Percentiles rank a stretch among this genome's conserved stretches.
Conservation (phyloP, 2,329 filamentous ascomycete genomes). For the Zymoseptoria passerinii region DNA sequence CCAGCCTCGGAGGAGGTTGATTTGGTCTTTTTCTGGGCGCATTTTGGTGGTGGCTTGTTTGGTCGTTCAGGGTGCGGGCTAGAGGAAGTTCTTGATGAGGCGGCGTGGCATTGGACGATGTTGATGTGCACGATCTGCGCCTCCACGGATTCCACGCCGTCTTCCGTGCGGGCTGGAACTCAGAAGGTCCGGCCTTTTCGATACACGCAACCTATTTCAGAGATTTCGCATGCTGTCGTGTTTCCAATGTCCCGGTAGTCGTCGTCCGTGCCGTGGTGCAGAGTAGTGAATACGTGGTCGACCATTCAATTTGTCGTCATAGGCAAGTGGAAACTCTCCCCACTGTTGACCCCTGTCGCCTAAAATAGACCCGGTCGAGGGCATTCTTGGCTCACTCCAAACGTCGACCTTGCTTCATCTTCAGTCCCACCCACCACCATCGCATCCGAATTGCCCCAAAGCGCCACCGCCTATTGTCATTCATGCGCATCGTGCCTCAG, state of each 20-base stretch:
- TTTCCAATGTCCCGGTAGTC: background rate
- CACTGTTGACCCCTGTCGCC: no score
- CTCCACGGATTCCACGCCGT: background rate
- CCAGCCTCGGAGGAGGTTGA: slow-evolving; percentile 63
- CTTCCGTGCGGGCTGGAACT: no score
- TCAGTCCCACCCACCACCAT: background rate
- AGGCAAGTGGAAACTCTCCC: background rate
- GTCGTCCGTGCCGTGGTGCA: background rate
- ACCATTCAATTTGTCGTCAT: background rate
- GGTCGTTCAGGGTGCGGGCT: background rate
- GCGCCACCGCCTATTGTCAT: background rate
- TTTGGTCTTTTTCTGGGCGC: slow-evolving; percentile 23
- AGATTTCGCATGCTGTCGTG: background rate
- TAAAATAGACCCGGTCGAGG: background rate
- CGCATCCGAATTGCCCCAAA: background rate
- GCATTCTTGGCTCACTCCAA: background rate
- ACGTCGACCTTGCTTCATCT: background rate
- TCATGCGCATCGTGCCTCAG: background rate
- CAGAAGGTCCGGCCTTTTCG: background rate
- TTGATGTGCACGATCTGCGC: background rate
- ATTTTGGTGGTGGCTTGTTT: background rate
- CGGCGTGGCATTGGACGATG: slow-evolving; percentile 4
- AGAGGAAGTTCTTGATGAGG: slow-evolving; percentile 9
- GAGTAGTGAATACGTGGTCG: background rate
- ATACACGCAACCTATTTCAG: background rate